These are phyloP conservation scores for Talaromyces sp. DNA, from an alignment of 2,329 filamentous ascomycete genomes.

Conservation along the genomic window DNA sequence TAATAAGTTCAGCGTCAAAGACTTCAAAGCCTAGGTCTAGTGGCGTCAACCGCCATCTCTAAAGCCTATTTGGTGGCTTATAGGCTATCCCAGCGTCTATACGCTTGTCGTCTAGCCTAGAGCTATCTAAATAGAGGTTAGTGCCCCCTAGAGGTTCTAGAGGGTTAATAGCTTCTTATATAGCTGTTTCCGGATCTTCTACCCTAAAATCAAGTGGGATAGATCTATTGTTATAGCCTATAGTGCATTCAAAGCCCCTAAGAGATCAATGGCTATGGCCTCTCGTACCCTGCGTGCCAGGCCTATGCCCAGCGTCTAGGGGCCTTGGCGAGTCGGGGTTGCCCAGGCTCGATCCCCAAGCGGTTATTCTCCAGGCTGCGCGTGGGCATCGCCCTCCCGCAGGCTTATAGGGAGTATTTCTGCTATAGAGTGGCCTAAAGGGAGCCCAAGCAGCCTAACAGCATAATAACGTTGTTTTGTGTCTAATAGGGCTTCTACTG, in stretches of 20 bases:
- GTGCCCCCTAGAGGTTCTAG: background rate
- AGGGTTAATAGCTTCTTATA: background rate
- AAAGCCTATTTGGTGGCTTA: background rate
- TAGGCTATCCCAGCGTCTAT: background rate
- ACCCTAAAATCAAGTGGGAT: background rate
- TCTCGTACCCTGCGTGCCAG: background rate
- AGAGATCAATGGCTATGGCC: background rate
- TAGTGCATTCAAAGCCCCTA: background rate
- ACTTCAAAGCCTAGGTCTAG: background rate
- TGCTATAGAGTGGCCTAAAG: background rate
- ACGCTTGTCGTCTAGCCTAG: background rate
- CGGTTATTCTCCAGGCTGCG: background rate
- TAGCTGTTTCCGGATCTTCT: background rate
- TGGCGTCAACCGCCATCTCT: background rate
- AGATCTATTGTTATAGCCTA: background rate
- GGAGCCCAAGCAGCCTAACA: too few species aligned
- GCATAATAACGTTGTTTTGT: too few species aligned
- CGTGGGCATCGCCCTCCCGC: background rate
- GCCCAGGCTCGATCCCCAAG: background rate
- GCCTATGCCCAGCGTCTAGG: background rate
- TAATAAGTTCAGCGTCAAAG: background rate
- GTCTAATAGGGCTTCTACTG: too few species aligned
- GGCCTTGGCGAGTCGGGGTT: background rate
- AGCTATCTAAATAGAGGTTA: background rate
- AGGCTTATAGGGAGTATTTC: background rate